These are phyloP conservation scores for Licmophora abbreviata DNA, from an alignment of 108 stramenopile genomes.

Conservation along the genomic window DNA sequence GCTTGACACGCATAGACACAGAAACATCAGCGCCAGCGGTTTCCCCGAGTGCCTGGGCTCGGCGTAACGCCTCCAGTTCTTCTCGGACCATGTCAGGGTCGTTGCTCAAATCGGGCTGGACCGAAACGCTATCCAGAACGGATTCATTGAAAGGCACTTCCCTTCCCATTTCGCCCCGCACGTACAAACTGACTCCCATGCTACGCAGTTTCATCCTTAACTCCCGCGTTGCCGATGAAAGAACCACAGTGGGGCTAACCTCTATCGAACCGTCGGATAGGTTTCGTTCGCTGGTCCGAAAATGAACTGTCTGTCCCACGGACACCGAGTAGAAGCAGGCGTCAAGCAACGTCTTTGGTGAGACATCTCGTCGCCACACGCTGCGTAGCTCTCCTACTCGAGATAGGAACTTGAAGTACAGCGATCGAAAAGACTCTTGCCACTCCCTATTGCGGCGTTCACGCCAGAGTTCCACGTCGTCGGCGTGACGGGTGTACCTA, in stretches of 20 bases:
- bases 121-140: no score
- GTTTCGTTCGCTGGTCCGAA: constrained; percentile 18
- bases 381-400: constrained; percentile 7
- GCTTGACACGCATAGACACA: constrained; percentile 12
- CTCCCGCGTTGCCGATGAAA: constrained; percentile 33
- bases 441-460: constrained; percentile 23
- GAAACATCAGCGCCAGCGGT: constrained; percentile 39
- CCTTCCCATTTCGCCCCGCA: no score
- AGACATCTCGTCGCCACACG: background rate
- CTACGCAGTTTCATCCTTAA: constrained; percentile 19
- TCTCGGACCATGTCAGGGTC: constrained; percentile 20
- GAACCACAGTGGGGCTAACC: constrained; percentile 24
- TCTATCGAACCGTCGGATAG: background rate
- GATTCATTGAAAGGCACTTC: no score
- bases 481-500: no score
- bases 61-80: constrained; percentile 55
- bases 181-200: no score
- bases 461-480: background rate
- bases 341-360: background rate
- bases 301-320: constrained; percentile 24
- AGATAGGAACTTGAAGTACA: constrained; percentile 25
- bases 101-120: constrained; percentile 1
- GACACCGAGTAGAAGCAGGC: constrained; percentile 30
- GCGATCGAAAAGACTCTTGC: constrained; percentile 34
- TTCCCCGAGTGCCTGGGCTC: constrained; percentile 31